phyloP scores from a whole-genome alignment of 306 rosid genomes.

The Fragaria vesca region DNA sequence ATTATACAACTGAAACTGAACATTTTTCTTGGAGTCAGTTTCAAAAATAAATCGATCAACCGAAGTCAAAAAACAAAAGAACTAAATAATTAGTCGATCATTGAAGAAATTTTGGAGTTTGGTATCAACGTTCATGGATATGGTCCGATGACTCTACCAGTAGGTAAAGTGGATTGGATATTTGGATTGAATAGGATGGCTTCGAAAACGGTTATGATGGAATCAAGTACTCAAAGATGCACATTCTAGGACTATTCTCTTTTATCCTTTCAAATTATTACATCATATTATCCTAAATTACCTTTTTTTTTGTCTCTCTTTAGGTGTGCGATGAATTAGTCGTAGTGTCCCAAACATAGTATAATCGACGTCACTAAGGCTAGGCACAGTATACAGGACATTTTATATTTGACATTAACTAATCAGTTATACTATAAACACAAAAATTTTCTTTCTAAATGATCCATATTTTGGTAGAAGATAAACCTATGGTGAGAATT shows the following conservation, averaged over 20 bases:
- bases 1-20: no score
- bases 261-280: no score
- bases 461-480: not conserved
- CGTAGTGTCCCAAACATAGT: not conserved
- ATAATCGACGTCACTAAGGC: no score
- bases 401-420: not conserved
- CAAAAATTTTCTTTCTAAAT: not conserved
- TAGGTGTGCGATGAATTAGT: not conserved
- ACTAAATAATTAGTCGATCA: no score
- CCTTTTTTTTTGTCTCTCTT: no score
- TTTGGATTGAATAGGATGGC: slow-evolving; percentile 11
- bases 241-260: not conserved
- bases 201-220: not conserved
- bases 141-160: not conserved
- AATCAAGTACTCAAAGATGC: not conserved
- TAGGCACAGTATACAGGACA: no score
- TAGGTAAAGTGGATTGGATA: not conserved
- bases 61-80: no score
- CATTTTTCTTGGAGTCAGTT: no score
- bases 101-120: not conserved
- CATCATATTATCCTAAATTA: not conserved
- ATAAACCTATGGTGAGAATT: not conserved
- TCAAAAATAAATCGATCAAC: no score
- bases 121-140: slow-evolving; percentile 8
- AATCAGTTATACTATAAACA: not conserved